These are phyloP conservation scores for Gonapodya prolifera DNA, from an alignment of 192 early-diverging fungal species.

Conservation along the genomic window DNA sequence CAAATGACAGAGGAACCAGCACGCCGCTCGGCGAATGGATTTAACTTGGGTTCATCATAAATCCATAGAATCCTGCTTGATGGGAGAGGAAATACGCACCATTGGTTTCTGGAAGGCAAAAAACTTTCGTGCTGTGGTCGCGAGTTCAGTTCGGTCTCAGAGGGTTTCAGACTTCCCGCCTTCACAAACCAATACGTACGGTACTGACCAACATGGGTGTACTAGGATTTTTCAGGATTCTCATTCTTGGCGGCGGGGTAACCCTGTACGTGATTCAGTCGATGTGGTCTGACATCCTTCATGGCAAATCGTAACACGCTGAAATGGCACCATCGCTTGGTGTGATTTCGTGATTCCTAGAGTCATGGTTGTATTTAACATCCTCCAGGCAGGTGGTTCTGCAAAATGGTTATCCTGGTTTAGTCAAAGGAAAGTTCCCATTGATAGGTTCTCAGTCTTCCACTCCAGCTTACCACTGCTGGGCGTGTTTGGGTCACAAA, in stretches of 20 bases:
- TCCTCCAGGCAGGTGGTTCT: background rate
- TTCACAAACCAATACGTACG: background rate
- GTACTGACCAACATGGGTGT: background rate
- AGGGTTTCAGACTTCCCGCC: background rate
- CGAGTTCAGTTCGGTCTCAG: background rate
- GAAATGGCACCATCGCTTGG: too few species aligned
- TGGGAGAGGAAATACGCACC: background rate
- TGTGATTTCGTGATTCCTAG: too few species aligned
- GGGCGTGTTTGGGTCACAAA: background rate
- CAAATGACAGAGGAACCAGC: background rate
- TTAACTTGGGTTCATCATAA: background rate
- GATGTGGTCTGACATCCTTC: too few species aligned
- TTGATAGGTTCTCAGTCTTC: background rate
- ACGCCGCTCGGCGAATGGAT: background rate
- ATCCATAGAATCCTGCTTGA: background rate
- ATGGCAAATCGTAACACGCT: too few species aligned
- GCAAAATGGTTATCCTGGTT: background rate
- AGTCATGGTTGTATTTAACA: background rate
- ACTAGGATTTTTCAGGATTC: background rate
- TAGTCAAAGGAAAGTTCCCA: background rate
- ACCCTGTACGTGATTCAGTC: background rate
- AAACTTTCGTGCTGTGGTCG: background rate
- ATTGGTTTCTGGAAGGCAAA: background rate
- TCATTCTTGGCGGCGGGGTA: background rate
- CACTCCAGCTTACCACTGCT: background rate